phyloP scores from a whole-genome alignment of 2,329 filamentous ascomycete species.

The Stemphylium beticola region DNA sequence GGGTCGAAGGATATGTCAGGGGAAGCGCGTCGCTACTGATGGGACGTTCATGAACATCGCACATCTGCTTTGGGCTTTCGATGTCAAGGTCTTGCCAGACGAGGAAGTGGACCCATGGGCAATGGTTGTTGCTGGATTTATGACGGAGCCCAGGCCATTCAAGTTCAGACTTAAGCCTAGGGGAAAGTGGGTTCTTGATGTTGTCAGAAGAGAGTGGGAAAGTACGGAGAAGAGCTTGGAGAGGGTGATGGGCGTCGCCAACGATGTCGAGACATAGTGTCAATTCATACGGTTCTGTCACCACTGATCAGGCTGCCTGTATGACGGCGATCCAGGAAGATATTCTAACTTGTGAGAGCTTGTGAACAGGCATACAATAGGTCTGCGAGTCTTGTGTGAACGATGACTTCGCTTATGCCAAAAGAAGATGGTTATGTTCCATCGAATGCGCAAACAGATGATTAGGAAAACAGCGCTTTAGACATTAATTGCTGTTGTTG shows the following conservation, averaged over 20 bases:
- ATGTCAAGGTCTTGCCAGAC: conserved; percentile 3
- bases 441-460: no score
- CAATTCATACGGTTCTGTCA: no score
- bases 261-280: conserved; percentile 2
- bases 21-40: conserved; percentile 16
- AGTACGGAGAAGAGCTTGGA: conserved; percentile 6
- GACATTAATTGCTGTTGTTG: no score
- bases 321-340: no score
- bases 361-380: no score
- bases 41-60: conserved; percentile 15
- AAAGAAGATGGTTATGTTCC: no score
- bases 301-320: no score
- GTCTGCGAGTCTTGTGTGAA: no score
- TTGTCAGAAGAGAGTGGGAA: conserved; percentile 10
- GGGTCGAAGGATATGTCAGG: conserved; percentile 17
- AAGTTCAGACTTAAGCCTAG: conserved; percentile 15
- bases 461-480: no score
- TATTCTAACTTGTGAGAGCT: no score
- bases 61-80: conserved; percentile 12
- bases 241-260: conserved; percentile 2
- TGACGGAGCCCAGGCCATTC: conserved; percentile 16
- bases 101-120: conserved; percentile 12
- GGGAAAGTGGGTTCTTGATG: conserved; percentile 9
- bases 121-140: conserved; percentile 15
- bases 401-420: no score